These are phyloP conservation scores for Penicillium chermesinum DNA, from an alignment of 495 filamentous ascomycete genomes.

Conservation along the genomic window DNA sequence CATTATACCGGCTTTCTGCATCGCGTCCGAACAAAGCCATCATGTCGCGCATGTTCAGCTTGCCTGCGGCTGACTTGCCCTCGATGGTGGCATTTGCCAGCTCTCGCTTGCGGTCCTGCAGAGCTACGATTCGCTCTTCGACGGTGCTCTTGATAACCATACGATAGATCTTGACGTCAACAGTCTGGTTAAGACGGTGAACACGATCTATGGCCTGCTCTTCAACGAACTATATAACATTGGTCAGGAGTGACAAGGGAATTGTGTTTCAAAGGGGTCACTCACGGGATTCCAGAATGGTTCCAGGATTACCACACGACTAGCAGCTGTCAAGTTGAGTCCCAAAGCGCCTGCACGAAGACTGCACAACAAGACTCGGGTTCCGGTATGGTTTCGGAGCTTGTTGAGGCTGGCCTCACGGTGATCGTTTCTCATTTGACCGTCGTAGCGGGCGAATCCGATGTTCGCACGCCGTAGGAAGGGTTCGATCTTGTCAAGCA, in stretches of 20 bases:
- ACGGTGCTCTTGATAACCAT: constrained; percentile 80
- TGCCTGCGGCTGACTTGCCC: constrained; percentile 67
- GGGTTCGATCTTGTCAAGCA: constrained; percentile 95
- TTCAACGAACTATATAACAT: constrained; percentile 68
- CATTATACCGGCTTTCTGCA: constrained; percentile 48
- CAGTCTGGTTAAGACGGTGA: constrained; percentile 89
- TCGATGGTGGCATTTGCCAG: constrained; percentile 82
- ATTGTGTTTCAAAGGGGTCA: constrained; percentile 9
- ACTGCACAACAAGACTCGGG: constrained; percentile 81
- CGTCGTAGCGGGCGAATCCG: constrained; percentile 84
- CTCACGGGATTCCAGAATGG: constrained; percentile 96
- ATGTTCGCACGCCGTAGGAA: constrained; percentile 71
- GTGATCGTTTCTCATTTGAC: constrained; percentile 87
- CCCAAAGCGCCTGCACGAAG: constrained; percentile 90
- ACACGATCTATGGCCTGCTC: constrained; percentile 98
- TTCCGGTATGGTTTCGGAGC: constrained; percentile 65
- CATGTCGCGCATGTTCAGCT: constrained; percentile 91
- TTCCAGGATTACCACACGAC: constrained; percentile 88
- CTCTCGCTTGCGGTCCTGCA: constrained; percentile 88
- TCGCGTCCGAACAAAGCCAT: constrained; percentile 81
- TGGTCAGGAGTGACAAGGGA: constrained; percentile 16
- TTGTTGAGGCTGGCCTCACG: constrained; percentile 79
- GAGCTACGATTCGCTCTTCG: constrained; percentile 84
- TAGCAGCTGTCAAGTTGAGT: constrained; percentile 90
- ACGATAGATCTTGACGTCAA: constrained; percentile 91